Conservation (phyloP, 1,139 yeast species). For the Protomyces inundatus region DNA sequence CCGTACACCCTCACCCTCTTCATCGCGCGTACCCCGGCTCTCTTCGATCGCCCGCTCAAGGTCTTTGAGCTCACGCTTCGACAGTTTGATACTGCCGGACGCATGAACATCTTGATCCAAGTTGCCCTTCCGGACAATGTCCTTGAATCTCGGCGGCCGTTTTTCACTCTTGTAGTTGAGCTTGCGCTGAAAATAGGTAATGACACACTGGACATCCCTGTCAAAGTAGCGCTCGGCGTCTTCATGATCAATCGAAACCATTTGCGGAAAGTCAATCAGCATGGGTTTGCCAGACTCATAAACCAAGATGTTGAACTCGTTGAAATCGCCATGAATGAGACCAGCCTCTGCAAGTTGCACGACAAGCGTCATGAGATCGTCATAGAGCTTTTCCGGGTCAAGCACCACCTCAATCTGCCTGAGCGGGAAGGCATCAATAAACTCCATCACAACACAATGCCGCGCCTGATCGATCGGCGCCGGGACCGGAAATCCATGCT, state of each 20-base stretch:
- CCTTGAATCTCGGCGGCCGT: conserved; percentile 79
- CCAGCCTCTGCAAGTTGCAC: conserved; percentile 83
- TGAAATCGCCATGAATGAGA: conserved; percentile 92
- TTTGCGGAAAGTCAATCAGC: conserved; percentile 96
- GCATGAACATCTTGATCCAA: conserved; percentile 74
- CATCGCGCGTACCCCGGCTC: conserved; percentile 41
- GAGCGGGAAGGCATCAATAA: conserved; percentile 80
- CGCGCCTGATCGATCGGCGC: conserved; percentile 83
- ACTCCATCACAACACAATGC: conserved; percentile 88
- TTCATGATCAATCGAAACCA: conserved; percentile 83
- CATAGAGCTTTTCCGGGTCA: conserved; percentile 65
- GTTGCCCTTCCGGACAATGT: conserved; percentile 53
- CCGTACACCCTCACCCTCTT: conserved; percentile 37
- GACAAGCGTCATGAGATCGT: conserved; percentile 78
- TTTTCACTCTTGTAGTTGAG: conserved; percentile 64
- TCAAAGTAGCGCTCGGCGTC: conserved; percentile 85
- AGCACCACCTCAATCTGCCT: conserved; percentile 32
- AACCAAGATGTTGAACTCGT: conserved; percentile 91
- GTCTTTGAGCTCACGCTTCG: conserved; percentile 65
- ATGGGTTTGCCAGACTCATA: conserved; percentile 52
- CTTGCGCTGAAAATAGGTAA: conserved; percentile 73
- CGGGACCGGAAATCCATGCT: conserved; percentile 80
- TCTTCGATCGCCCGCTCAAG: conserved; percentile 50
- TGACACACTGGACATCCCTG: conserved; percentile 86
- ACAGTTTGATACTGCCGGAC: conserved; percentile 58